Percentiles rank a stretch among this genome's conserved stretches.
Evolutionary conservation across 768 basidiomycete genomes (phyloP).

Genomic region (Trametes coccinea): DNA sequence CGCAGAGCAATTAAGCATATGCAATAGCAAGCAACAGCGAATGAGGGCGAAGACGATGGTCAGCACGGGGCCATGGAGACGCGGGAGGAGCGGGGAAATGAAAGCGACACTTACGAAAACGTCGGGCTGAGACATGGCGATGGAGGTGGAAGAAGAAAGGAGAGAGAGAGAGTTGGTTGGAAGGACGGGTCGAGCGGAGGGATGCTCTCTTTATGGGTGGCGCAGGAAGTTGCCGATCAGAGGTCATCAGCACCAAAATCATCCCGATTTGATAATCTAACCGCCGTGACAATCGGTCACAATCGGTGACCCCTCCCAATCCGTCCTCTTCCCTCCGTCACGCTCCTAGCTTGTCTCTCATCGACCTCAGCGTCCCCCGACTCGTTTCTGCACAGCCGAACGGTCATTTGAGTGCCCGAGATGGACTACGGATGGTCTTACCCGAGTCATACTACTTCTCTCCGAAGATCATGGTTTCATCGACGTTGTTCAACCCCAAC

Average conservation of each 20-base stretch:
- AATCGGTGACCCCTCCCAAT: conserved; percentile 21
- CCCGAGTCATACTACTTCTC: too few relatives aligned
- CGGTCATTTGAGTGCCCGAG: too few relatives aligned
- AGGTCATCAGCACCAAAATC: conserved; percentile 27
- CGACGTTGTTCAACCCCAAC: too few relatives aligned
- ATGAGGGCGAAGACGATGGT: background rate
- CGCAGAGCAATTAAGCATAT: background rate
- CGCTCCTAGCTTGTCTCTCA: background rate
- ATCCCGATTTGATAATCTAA: conserved; percentile 24
- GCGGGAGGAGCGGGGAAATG: background rate
- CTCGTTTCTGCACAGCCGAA: too few relatives aligned
- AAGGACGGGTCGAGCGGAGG: background rate
- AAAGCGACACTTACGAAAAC: conserved; percentile 38
- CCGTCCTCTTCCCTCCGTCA: conserved; percentile 1
- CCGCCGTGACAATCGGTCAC: conserved; percentile 30
- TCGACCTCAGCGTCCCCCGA: too few relatives aligned
- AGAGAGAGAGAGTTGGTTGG: conserved; percentile 20
- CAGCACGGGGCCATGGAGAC: background rate
- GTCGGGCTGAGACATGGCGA: conserved; percentile 34
- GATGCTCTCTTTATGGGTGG: conserved; percentile 22
- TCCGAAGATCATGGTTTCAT: too few relatives aligned
- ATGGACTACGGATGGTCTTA: too few relatives aligned
- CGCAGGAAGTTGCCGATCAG: conserved; percentile 27
- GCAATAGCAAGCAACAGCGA: background rate
- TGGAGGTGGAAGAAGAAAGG: conserved; percentile 19